Conservation (phyloP, 805 yeast genomes). For the Debaryomyces maramus region DNA sequence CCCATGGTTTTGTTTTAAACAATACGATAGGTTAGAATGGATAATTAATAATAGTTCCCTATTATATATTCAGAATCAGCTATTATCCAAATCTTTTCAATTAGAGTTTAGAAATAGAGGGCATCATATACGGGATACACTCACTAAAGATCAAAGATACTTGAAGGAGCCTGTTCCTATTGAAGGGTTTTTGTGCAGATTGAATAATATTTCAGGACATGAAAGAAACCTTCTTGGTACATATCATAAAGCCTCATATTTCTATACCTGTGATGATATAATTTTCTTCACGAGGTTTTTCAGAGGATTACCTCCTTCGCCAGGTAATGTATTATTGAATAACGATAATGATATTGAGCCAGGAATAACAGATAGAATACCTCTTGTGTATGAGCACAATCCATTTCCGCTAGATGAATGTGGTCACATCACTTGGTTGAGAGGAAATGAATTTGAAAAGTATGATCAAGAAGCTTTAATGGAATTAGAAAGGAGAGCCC, state of each 20-base stretch:
- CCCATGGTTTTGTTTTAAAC: conserved; percentile 57
- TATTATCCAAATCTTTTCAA: conserved; percentile 40
- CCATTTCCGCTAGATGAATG: conserved; percentile 54
- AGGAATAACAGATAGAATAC: conserved; percentile 22
- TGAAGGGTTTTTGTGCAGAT: conserved; percentile 75
- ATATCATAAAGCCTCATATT: conserved; percentile 58
- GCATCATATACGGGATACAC: conserved; percentile 37
- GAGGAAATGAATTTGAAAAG: conserved; percentile 41
- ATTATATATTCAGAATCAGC: conserved; percentile 28
- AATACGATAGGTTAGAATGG: conserved; percentile 73
- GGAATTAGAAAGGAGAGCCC: conserved; percentile 63
- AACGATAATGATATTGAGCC: conserved; percentile 16
- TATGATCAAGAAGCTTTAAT: conserved; percentile 60
- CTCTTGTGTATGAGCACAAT: conserved; percentile 45
- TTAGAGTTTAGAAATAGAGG: conserved; percentile 59
- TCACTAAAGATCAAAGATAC: not conserved
- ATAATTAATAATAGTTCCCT: conserved; percentile 26
- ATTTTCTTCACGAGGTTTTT: conserved; percentile 57
- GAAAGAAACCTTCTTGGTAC: conserved; percentile 36
- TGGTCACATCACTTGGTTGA: conserved; percentile 65
- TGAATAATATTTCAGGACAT: conserved; percentile 52
- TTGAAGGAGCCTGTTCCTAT: conserved; percentile 64
- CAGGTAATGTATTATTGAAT: conserved; percentile 24
- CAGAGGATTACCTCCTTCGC: conserved; percentile 63
- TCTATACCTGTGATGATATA: conserved; percentile 60